phyloP scores from a whole-genome alignment of 2,329 filamentous ascomycete species.

The Colletotrichum sp. region DNA sequence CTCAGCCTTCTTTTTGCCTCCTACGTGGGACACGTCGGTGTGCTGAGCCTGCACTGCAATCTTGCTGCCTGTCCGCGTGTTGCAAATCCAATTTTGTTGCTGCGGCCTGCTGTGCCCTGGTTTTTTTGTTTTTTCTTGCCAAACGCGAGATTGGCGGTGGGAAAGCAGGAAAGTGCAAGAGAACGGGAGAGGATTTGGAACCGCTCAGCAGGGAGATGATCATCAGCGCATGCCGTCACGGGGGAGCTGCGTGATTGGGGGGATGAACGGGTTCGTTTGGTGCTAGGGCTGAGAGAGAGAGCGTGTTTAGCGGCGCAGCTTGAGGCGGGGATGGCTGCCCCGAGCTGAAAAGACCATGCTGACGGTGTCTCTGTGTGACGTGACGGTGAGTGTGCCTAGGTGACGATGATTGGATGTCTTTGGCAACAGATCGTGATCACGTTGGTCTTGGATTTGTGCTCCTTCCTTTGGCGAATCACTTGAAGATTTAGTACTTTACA shows the following conservation, averaged over 20 bases:
- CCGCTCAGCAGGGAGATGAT: not conserved
- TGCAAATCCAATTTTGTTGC: not conserved
- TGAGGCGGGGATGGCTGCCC: not conserved
- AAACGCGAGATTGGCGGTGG: not conserved
- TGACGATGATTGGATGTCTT: not conserved
- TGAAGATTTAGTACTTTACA: fast-evolving
- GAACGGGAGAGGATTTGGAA: not conserved
- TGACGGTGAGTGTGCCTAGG: not conserved
- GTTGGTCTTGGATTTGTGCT: not conserved
- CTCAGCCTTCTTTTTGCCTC: not conserved
- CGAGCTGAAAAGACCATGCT: not conserved
- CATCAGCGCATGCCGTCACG: not conserved
- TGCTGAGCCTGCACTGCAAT: not conserved
- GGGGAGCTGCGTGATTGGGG: not conserved
- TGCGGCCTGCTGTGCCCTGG: not conserved
- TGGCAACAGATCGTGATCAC: not conserved
- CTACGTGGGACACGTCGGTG: not conserved
- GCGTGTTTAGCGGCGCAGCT: not conserved
- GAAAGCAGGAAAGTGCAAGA: not conserved
- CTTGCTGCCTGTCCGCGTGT: not conserved
- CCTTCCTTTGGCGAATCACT: not conserved
- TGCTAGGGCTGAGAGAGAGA: not conserved
- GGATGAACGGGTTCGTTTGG: not conserved
- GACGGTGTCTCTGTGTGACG: not conserved
- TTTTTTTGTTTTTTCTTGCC: not conserved